Base-by-base conservation (phyloP, 2,329 filamentous ascomycete genomes). In the Hypoxylon sp. region DNA sequence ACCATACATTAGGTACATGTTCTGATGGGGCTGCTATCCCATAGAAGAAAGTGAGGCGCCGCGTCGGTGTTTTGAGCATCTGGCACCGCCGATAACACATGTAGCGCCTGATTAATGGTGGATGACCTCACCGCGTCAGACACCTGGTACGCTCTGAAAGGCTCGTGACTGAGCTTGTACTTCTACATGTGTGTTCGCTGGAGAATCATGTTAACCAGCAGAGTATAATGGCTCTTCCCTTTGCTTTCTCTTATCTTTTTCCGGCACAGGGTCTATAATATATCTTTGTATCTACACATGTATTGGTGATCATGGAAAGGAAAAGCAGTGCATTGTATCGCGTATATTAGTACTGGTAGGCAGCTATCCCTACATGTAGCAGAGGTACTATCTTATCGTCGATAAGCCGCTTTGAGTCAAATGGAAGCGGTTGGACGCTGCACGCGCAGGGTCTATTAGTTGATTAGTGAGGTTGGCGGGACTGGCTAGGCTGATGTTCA, bases 51-150 rank as follows among this genome's bases (percentile, higher is more conserved):
- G 67, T 57, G 42, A 60, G 60, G 64, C 64, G 64, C 67, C 30
- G 14, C 18, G 24, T 62, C 49, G 49, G 58, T 45, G 48, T 46
- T 54, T 52, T 18, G 44, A 66, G 44, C 65, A 64, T 28, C 64
- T 65, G 64, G 59, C 61, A 65, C 50, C 59, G 55, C 61, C 61
- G 67, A 68, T 70, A 20, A n/a, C n/a, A n/a, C n/a, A n/a, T n/a
- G 11, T 40, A 65, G 55, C 65, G 55, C 62, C 66, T 68, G 66
- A 68, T 68, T 58, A 24, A 57, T 52, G 59, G 51, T 61, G 61
- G 51, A 70, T 70, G 67, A 70, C 67, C 65, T 70, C 67, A 70
- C 67, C 38, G 30, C 38, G 52, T 58, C 44, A 61, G 63, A 68
- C 66, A 68, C 66, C 56, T 64, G 59, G 56, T 65, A 56, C 54